These are phyloP conservation scores for Ailanthus altissimus DNA, from an alignment of 345 rosid genomes.

Conservation along the genomic window DNA sequence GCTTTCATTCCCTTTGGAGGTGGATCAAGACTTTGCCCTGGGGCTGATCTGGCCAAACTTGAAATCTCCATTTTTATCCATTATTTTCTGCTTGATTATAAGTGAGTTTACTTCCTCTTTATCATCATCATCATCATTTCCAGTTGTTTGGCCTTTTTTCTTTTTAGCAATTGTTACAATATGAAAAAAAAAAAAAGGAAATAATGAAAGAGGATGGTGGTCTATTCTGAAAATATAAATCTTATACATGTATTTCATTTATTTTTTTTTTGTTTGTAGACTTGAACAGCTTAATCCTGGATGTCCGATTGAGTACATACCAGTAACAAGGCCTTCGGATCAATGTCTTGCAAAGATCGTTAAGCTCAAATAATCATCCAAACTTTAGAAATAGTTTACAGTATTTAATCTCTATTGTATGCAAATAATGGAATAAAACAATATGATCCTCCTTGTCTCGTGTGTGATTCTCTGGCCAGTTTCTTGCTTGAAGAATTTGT, in stretches of 20 bases:
- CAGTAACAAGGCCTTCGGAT: not conserved
- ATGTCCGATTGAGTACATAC: not conserved
- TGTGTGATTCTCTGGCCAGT: too few relatives aligned
- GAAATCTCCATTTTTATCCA: not conserved
- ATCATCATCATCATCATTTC: not conserved
- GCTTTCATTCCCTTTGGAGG: constrained; percentile 3
- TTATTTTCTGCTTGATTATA: not conserved
- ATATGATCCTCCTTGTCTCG: too few relatives aligned
- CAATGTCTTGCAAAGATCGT: not conserved
- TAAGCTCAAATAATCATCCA: not conserved
- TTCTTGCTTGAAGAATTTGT: too few relatives aligned
- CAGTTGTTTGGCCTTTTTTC: not conserved
- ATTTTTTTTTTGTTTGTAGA: not conserved
- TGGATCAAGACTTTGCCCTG: constrained; percentile 4
- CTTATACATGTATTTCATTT: not conserved
- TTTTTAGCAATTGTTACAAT: not conserved
- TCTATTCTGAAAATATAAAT: not conserved
- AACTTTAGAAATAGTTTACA: not conserved
- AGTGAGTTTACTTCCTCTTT: not conserved
- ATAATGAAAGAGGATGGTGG: rapidly evolving
- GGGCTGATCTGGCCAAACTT: constrained; percentile 14
- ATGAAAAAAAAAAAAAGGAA: too few relatives aligned
- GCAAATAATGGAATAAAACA: too few relatives aligned
- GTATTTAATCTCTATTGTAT: not conserved
- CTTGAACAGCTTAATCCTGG: not conserved